Percentiles rank a stretch among this genome's conserved stretches.
Conservation (phyloP, 2,329 filamentous ascomycete genomes). For the Hirsutella minnesotensis region DNA sequence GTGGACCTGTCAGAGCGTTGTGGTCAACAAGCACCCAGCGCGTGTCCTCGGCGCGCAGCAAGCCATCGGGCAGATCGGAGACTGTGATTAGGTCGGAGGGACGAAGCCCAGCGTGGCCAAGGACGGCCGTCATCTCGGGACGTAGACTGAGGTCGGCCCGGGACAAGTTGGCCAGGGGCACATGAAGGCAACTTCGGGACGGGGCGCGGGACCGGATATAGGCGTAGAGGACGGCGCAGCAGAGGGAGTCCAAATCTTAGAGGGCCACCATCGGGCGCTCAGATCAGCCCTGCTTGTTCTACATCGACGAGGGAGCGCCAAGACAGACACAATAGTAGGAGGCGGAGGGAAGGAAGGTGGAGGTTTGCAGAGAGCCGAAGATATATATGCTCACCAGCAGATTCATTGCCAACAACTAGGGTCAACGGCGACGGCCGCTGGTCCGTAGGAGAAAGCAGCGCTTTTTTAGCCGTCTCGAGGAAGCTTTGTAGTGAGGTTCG, state of each 20-base stretch:
- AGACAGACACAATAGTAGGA: too few species aligned
- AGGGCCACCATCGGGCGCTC: too few species aligned
- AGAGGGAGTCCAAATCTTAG: conserved; percentile 78
- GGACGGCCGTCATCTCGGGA: conserved; percentile 57
- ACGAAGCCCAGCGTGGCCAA: conserved; percentile 46
- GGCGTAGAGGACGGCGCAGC: conserved; percentile 59
- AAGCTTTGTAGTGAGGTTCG: conserved; percentile 35
- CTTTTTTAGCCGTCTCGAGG: conserved; percentile 35
- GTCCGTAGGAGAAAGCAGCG: conserved; percentile 30
- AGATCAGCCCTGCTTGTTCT: too few species aligned
- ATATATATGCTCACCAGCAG: conserved; percentile 42
- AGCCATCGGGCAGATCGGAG: conserved; percentile 31
- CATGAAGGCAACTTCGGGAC: conserved; percentile 44
- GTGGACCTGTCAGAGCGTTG: conserved; percentile 54
- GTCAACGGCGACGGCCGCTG: conserved; percentile 37
- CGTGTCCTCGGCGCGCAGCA: conserved; percentile 37
- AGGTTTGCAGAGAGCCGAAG: too few species aligned
- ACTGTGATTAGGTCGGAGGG: conserved; percentile 53
- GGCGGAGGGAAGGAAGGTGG: neutral
- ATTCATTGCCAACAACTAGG: conserved; percentile 57
- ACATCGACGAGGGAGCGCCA: too few species aligned
- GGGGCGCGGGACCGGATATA: conserved; percentile 56
- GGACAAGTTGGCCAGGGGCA: conserved; percentile 63
- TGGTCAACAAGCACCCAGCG: conserved; percentile 71
- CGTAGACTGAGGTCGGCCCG: conserved; percentile 57